Evolutionary conservation across 192 early-diverging fungal genomes (phyloP).

Genomic region (Funneliformis geosporum): DNA sequence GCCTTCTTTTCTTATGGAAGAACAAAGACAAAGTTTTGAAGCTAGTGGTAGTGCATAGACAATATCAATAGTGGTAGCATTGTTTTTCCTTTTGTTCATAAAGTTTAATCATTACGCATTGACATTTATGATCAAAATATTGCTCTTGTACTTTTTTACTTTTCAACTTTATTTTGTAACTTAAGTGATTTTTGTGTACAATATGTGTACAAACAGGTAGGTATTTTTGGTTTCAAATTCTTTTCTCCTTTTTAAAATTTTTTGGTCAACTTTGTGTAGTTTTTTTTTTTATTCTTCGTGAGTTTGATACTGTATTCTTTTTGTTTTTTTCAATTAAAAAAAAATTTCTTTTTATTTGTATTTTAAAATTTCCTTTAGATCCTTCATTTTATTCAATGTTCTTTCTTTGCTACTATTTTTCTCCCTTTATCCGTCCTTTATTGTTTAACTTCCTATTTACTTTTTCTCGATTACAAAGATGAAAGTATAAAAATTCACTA

Average conservation of each 20-base stretch:
- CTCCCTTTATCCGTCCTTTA: background rate
- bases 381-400: background rate
- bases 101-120: too few relatives aligned
- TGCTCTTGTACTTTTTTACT: background rate
- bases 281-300: background rate
- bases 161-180: background rate
- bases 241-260: background rate
- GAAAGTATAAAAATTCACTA: background rate
- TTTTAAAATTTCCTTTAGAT: background rate
- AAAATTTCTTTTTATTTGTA: background rate
- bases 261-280: background rate
- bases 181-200: background rate
- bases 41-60: background rate
- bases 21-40: slow-evolving; percentile 3
- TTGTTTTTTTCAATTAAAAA: background rate
- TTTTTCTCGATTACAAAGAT: background rate
- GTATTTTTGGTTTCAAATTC: background rate
- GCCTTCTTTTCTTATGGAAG: background rate
- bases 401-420: background rate
- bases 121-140: too few relatives aligned
- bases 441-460: background rate
- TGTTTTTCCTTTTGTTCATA: background rate
- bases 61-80: background rate
- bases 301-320: too few relatives aligned
- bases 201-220: background rate